A percentile compares a stretch with the other conserved stretches of the same genome.
Conservation (phyloP, 1,139 yeast species). For the Yamadazyma spencermartinsiae region DNA sequence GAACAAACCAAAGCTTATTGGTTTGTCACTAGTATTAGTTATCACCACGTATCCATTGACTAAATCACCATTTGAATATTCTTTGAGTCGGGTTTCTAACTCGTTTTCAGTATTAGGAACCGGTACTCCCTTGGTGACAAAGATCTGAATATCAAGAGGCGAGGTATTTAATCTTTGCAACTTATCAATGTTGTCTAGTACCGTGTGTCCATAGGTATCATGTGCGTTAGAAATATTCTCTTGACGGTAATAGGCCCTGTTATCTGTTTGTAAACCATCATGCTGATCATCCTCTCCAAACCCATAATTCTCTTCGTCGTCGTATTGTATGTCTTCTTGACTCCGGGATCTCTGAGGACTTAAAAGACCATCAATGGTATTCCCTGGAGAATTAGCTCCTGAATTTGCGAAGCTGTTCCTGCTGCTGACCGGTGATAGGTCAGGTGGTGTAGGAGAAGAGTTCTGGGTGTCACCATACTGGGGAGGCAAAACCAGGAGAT, state of each 20-base stretch:
- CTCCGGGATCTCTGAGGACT: slow-evolving; percentile 9
- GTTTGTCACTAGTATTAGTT: slow-evolving; percentile 38
- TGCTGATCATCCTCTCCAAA: slow-evolving; percentile 24
- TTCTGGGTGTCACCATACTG: slow-evolving; percentile 36
- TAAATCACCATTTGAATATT: slow-evolving; percentile 43
- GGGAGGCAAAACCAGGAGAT: slow-evolving; percentile 39
- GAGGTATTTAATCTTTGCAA: slow-evolving; percentile 35
- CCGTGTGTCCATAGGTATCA: slow-evolving; percentile 41
- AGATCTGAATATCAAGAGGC: slow-evolving; percentile 45
- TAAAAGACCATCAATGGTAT: slow-evolving; percentile 18
- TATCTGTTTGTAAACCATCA: slow-evolving; percentile 14
- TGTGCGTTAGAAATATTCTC: slow-evolving; percentile 9
- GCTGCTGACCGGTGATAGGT: slow-evolving; percentile 18
- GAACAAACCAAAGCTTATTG: slow-evolving; percentile 46
- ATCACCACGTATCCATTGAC: slow-evolving; percentile 41
- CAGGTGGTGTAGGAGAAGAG: slow-evolving; percentile 29
- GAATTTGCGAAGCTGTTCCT: background rate
- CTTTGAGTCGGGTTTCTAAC: slow-evolving; percentile 44
- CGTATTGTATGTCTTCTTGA: slow-evolving; percentile 5
- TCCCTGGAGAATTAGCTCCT: slow-evolving; percentile 5
- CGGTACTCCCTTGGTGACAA: slow-evolving; percentile 44
- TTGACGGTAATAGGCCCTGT: slow-evolving; percentile 6
- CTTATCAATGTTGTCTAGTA: slow-evolving; percentile 46
- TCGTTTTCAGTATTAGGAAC: slow-evolving; percentile 33
- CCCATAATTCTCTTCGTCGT: slow-evolving; percentile 23